Conservation (phyloP, 768 basidiomycete species). For the Tylopilus sp. region DNA sequence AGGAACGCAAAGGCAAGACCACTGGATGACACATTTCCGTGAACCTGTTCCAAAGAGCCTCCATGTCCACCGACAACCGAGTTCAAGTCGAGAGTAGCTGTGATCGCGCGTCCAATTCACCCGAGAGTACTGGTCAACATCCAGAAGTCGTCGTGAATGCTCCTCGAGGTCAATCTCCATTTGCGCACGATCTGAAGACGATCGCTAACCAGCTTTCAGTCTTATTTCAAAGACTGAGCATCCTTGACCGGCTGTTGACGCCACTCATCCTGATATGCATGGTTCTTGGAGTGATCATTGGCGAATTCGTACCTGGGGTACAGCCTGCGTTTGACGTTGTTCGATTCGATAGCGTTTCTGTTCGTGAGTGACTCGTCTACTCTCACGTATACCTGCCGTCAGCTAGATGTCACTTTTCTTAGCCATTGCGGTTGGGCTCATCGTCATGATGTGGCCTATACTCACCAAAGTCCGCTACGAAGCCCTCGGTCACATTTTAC, state of each 20-base stretch:
- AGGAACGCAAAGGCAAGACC: too few relatives aligned
- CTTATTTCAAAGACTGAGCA: constrained; percentile 41
- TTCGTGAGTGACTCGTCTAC: constrained; percentile 52
- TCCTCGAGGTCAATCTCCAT: constrained; percentile 4
- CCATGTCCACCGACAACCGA: constrained; percentile 1
- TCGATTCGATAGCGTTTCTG: constrained; percentile 66
- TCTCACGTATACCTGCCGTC: neutral
- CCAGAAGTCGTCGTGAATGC: neutral
- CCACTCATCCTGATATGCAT: constrained; percentile 67
- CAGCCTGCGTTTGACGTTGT: constrained; percentile 60
- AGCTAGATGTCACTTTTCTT: neutral
- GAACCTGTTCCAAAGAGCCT: neutral
- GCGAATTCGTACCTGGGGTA: constrained; percentile 59
- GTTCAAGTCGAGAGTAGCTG: neutral
- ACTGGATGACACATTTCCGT: too few relatives aligned
- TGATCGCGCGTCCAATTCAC: neutral
- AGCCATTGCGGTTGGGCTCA: constrained; percentile 81
- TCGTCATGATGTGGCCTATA: constrained; percentile 89
- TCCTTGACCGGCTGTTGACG: constrained; percentile 60
- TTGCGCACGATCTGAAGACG: neutral
- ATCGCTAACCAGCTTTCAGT: constrained; percentile 17
- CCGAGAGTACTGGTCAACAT: neutral
- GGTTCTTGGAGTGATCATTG: constrained; percentile 74
- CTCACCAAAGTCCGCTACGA: constrained; percentile 79
- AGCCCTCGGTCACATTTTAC: constrained; percentile 53